Evolutionary conservation across 352 stramenopile species (phyloP), one percentile per base, ranked within the genome.

Genomic region (Pythium monospermum): DNA sequence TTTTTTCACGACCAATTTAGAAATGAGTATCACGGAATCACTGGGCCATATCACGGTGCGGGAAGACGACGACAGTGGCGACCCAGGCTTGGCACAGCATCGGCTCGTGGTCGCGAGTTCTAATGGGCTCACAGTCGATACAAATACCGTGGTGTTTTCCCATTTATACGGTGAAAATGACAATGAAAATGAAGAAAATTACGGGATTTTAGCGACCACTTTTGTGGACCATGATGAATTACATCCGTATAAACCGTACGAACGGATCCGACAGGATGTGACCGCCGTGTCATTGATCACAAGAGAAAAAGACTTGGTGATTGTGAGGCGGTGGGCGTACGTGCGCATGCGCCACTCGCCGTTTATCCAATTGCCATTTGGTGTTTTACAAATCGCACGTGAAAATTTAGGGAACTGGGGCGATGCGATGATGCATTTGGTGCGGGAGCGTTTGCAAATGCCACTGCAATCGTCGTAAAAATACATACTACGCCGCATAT

Each of bases 1-100:
- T 13, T 83, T 82, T 28, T 82, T 77, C 46, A 76, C 68, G 27
- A 60, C 57, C 56, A 88, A 85, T 49, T 60, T 77, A 6, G 77
- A 88, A 57, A 83, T 88, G 53, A 80, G 73, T 28, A 78, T 86
- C 54, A 86, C 77, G 6, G 77, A 88, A 49, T 72, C 58, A 6
- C 61, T 79, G 0, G 77, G 76, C 18, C 73, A 82, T 47, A 83
- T 88, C 37, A 88, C 74, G 13, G 83, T 88, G 48, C 72, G 77
- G 23, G 77, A 88, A 36, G 76, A 88, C 38, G 77, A 89, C 51
- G 74, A 86, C 46, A 66, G 61, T 39, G 57, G 61, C 42, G 61
- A 61, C 33, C 61, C 54, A 45, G 68, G 57, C 31, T 74, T 80
- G 28, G 57, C 61, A 4, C 72, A 83, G 40, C 73, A 75, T 27